Conservation (phyloP, 2,329 filamentous ascomycete species). For the Diplocarpon mali region DNA sequence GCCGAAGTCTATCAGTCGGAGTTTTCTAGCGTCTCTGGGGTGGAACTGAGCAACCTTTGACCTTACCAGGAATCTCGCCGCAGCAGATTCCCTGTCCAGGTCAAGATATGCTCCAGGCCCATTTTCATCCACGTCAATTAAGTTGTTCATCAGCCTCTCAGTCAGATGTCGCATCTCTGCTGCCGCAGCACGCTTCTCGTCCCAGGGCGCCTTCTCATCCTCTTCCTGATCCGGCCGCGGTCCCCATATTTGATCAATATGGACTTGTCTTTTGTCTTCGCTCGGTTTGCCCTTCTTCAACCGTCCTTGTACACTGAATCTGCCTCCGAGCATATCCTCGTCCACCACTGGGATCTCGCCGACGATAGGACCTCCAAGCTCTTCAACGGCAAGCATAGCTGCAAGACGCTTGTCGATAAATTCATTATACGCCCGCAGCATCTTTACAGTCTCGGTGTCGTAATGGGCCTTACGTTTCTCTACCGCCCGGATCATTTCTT, state of each 20-base stretch:
- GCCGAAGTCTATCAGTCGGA: slow-evolving; percentile 53
- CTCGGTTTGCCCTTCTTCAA: slow-evolving; percentile 38
- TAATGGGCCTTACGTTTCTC: slow-evolving; percentile 47
- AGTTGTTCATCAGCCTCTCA: slow-evolving; percentile 48
- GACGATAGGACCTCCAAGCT: slow-evolving; percentile 71
- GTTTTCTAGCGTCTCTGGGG: slow-evolving; percentile 46
- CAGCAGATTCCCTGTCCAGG: slow-evolving; percentile 48
- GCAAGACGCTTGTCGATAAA: slow-evolving; percentile 66
- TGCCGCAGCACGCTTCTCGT: slow-evolving; percentile 32
- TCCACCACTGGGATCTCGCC: slow-evolving; percentile 60
- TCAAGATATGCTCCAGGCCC: slow-evolving; percentile 46
- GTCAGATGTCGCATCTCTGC: slow-evolving; percentile 51
- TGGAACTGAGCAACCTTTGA: slow-evolving; percentile 58
- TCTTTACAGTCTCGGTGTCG: slow-evolving; percentile 45
- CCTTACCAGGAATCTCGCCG: slow-evolving; percentile 51
- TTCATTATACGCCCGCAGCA: slow-evolving; percentile 52
- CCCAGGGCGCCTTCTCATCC: slow-evolving; percentile 31
- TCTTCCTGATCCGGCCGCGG: slow-evolving; percentile 30
- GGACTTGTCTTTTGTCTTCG: slow-evolving; percentile 42
- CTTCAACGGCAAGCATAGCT: slow-evolving; percentile 69
- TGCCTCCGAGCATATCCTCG: slow-evolving; percentile 45
- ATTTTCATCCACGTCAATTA: slow-evolving; percentile 43
- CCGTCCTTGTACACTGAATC: slow-evolving; percentile 49
- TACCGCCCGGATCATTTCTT: slow-evolving; percentile 51
- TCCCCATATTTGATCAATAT: slow-evolving; percentile 54